phyloP scores from a whole-genome alignment of 2,329 filamentous ascomycete species.

The Calycina herbarum region DNA sequence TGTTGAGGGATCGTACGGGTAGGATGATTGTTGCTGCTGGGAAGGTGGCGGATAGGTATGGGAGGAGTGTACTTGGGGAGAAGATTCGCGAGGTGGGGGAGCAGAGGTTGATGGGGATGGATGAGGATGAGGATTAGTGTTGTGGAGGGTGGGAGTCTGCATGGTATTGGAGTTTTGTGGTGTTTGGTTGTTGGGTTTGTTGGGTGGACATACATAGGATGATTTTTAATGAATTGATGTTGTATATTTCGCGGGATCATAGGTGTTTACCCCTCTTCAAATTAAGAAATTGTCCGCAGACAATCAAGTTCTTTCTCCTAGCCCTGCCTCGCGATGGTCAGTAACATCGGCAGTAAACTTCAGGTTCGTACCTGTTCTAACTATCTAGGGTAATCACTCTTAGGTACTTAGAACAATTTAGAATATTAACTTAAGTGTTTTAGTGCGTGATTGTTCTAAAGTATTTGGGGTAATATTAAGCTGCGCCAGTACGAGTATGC shows the following conservation, averaged over 20 bases:
- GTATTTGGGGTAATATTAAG: too few species aligned
- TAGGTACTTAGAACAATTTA: too few species aligned
- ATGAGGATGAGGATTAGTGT: constrained; percentile 27
- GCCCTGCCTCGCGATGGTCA: too few species aligned
- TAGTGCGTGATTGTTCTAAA: too few species aligned
- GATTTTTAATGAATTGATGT: constrained; percentile 1
- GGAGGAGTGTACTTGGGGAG: constrained; percentile 73
- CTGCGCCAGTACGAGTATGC: too few species aligned
- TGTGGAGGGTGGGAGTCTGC: background rate
- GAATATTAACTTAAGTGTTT: too few species aligned
- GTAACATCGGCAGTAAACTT: too few species aligned
- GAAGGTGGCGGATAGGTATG: constrained; percentile 86
- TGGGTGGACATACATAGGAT: background rate
- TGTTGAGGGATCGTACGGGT: constrained; percentile 82
- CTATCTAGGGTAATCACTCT: too few species aligned
- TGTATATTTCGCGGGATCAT: background rate
- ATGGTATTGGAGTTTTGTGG: constrained; percentile 1
- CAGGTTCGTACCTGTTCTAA: too few species aligned
- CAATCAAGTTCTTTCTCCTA: too few species aligned
- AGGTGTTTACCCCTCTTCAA: too few species aligned
- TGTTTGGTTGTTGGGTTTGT: background rate
- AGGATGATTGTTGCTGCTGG: constrained; percentile 89
- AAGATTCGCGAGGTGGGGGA: constrained; percentile 90
- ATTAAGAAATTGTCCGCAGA: too few species aligned
- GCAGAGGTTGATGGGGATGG: constrained; percentile 37